phyloP scores from a whole-genome alignment of 371 early-diverging fungal species.

The Mucor irregularis region DNA sequence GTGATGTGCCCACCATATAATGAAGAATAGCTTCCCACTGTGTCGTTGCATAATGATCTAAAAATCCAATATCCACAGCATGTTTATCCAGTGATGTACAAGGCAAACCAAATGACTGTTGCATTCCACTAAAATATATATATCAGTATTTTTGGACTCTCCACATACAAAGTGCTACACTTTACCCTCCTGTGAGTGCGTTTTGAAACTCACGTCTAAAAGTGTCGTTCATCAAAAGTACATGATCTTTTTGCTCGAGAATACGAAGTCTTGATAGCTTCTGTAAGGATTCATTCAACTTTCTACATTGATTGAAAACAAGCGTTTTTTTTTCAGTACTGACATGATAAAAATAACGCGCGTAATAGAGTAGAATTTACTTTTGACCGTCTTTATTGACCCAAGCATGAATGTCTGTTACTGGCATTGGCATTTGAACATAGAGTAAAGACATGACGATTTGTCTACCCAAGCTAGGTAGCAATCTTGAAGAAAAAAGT shows the following conservation, averaged over 20 bases:
- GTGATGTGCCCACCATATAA: slow-evolving; percentile 91
- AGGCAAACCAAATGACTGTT: slow-evolving; percentile 82
- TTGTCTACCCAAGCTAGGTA: slow-evolving; percentile 87
- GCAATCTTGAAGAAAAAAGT: slow-evolving; percentile 51
- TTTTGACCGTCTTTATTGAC: slow-evolving; percentile 54
- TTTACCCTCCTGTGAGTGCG: slow-evolving; percentile 89
- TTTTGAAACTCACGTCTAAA: slow-evolving; percentile 83
- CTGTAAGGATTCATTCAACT: slow-evolving; percentile 60
- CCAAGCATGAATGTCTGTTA: slow-evolving; percentile 72
- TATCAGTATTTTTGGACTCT: no score
- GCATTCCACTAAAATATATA: slow-evolving; percentile 79
- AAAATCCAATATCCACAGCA: slow-evolving; percentile 62
- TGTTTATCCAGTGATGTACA: slow-evolving; percentile 68
- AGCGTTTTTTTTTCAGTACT: neutral
- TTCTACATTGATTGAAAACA: slow-evolving; percentile 28
- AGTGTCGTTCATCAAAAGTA: slow-evolving; percentile 59
- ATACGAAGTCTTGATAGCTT: slow-evolving; percentile 72
- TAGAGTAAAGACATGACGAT: slow-evolving; percentile 90
- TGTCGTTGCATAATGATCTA: slow-evolving; percentile 82
- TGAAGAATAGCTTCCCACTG: slow-evolving; percentile 94
- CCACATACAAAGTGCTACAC: neutral
- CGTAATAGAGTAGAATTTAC: slow-evolving; percentile 28
- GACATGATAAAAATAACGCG: no score
- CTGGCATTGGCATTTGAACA: slow-evolving; percentile 59
- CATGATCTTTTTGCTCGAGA: slow-evolving; percentile 48